Conservation (phyloP, 2,329 filamentous ascomycete genomes). For the Trichoderma koningii region DNA sequence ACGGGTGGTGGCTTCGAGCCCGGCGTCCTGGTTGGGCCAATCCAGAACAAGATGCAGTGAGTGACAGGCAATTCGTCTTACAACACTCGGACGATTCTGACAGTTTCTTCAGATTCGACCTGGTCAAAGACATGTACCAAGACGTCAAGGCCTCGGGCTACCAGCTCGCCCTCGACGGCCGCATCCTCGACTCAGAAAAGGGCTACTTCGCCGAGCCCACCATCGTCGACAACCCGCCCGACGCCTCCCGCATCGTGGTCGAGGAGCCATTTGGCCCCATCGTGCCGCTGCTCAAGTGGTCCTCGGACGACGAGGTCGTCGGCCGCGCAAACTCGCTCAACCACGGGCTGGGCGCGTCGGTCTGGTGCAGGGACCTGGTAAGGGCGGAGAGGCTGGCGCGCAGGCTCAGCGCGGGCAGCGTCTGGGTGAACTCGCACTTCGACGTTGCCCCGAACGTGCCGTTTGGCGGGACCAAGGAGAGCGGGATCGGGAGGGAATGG, state of each 20-base stretch:
- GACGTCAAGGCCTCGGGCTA: constrained; percentile 44
- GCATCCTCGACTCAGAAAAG: constrained; percentile 18
- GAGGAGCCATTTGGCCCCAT: constrained; percentile 69
- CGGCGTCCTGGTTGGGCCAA: constrained; percentile 51
- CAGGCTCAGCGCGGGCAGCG: constrained; percentile 60
- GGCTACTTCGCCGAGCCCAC: constrained; percentile 38
- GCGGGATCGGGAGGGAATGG: constrained; percentile 53
- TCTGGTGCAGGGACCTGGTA: constrained; percentile 59
- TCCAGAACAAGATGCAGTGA: constrained; percentile 64
- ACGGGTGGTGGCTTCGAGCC: constrained; percentile 48
- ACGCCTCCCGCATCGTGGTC: constrained; percentile 50
- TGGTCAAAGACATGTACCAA: constrained; percentile 32
- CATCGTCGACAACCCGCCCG: constrained; percentile 35
- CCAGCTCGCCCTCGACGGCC: constrained; percentile 35
- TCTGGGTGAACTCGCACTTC: constrained; percentile 55
- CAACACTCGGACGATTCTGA: not conserved
- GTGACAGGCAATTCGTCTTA: not conserved
- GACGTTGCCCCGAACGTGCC: constrained; percentile 43
- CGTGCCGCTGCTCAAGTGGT: constrained; percentile 54
- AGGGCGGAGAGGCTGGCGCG: constrained; percentile 50
- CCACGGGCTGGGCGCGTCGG: constrained; percentile 57
- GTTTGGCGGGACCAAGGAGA: constrained; percentile 55
- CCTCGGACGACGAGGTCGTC: constrained; percentile 40
- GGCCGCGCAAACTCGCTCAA: constrained; percentile 47
- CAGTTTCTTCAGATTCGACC: not conserved